Evolutionary conservation across 129 eudicot species (phyloP).

Genomic region (Artemisia tridentata): DNA sequence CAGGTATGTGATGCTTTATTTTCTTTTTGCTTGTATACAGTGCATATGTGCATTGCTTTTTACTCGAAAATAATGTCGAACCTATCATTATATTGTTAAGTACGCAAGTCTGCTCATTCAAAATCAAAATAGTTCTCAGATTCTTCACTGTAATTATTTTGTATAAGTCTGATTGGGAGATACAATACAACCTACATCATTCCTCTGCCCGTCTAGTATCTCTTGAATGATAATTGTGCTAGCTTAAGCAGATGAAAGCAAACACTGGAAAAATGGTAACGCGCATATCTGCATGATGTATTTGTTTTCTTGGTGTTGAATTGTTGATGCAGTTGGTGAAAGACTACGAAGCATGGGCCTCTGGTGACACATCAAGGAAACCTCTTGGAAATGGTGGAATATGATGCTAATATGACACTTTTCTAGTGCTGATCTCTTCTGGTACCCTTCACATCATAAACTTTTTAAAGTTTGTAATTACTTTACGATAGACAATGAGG

Average conservation of each 20-base stretch:
- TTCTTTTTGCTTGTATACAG: not conserved
- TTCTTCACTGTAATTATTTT: too few relatives aligned
- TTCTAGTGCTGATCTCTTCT: not conserved
- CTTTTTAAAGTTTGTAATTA: slow-evolving; percentile 17
- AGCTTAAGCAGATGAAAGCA: not conserved
- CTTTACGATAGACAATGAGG: not conserved
- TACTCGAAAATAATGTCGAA: not conserved
- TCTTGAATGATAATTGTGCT: slow-evolving; percentile 1
- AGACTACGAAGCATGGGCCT: slow-evolving; percentile 95
- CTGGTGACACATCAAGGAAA: slow-evolving; percentile 85
- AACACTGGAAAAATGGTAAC: too few relatives aligned
- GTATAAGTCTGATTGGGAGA: not conserved
- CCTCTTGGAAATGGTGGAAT: slow-evolving; percentile 94
- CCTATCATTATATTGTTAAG: not conserved
- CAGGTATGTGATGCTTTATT: slow-evolving; percentile 45
- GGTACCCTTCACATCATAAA: slow-evolving; percentile 18
- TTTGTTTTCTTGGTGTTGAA: slow-evolving; percentile 16
- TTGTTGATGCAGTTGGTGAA: slow-evolving; percentile 64
- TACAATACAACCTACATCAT: not conserved
- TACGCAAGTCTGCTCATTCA: not conserved
- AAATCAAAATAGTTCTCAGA: not conserved
- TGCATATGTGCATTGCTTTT: not conserved
- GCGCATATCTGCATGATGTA: too few relatives aligned
- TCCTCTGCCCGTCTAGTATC: not conserved
- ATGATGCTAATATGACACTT: slow-evolving; percentile 15